Conservation (phyloP, 73 alveolate species). For the Diophrys appendiculata region DNA sequence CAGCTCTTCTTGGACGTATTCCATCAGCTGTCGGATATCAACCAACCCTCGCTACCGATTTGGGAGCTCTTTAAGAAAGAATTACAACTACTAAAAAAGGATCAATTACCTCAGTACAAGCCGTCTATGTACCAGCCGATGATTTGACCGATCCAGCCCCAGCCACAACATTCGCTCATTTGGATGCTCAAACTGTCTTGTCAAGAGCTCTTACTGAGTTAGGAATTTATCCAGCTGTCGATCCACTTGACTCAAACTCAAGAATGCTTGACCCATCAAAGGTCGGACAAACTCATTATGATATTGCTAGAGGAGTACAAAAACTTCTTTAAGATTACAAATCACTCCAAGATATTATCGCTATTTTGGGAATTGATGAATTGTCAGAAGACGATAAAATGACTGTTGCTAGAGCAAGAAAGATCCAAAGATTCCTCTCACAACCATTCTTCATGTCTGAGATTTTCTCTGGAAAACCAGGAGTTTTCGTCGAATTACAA, state of each 20-base stretch:
- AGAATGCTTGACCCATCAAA: slow-evolving; percentile 96
- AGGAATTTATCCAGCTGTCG: slow-evolving; percentile 99
- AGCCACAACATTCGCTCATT: slow-evolving; percentile 98
- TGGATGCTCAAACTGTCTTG: slow-evolving; percentile 97
- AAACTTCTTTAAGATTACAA: slow-evolving; percentile 87
- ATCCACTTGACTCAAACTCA: slow-evolving; percentile 96
- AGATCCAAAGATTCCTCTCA: slow-evolving; percentile 87
- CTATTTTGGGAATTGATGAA: slow-evolving; percentile 98
- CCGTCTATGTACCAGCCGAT: slow-evolving; percentile 97
- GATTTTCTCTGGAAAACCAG: slow-evolving; percentile 94
- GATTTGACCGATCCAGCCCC: slow-evolving; percentile 99
- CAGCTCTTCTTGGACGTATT: slow-evolving; percentile 98
- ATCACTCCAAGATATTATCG: slow-evolving; percentile 95
- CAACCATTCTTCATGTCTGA: slow-evolving; percentile 94
- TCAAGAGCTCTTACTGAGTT: slow-evolving; percentile 90
- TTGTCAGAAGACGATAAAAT: slow-evolving; percentile 94
- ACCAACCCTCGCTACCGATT: slow-evolving; percentile 97
- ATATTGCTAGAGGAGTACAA: slow-evolving; percentile 87
- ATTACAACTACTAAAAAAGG: slow-evolving; percentile 97
- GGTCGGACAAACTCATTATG: slow-evolving; percentile 88
- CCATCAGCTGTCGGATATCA: slow-evolving; percentile 99
- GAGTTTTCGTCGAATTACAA: slow-evolving; percentile 85
- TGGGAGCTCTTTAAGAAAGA: slow-evolving; percentile 95
- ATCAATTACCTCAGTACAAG: slow-evolving; percentile 97
- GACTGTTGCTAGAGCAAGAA: slow-evolving; percentile 97